A percentile compares a stretch with the other conserved stretches of the same genome.
These are phyloP conservation scores for Zizania latifolia DNA, from an alignment of 176 grass and related monocot genomes.

Conservation along the genomic window DNA sequence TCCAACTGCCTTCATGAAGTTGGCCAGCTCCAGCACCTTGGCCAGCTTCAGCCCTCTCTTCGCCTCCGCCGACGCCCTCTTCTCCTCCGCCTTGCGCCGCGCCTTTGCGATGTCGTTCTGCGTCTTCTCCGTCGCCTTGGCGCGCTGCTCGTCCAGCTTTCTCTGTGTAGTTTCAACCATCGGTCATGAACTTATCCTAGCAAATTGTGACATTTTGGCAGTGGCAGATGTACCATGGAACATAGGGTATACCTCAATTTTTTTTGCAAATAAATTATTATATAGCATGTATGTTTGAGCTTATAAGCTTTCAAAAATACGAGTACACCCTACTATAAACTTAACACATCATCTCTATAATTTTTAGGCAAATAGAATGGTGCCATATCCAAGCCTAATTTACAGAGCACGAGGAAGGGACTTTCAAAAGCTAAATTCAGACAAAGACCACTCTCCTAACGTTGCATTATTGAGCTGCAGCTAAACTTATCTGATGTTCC, in stretches of 20 bases:
- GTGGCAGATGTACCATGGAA: neutral
- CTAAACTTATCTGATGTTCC: conserved; percentile 3
- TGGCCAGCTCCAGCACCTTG: conserved; percentile 77
- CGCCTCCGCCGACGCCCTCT: conserved; percentile 89
- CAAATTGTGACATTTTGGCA: neutral
- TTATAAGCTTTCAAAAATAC: no score
- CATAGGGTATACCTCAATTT: no score
- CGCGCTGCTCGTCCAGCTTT: conserved; percentile 83
- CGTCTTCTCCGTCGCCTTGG: conserved; percentile 81
- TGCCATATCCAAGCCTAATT: neutral
- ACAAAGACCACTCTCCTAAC: conserved; percentile 1
- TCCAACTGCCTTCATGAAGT: conserved; percentile 91
- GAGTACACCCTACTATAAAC: no score
- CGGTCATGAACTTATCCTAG: no score
- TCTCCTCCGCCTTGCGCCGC: conserved; percentile 81
- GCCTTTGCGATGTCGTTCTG: conserved; percentile 92
- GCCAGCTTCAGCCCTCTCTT: conserved; percentile 80
- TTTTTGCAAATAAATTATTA: no score
- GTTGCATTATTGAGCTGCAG: conserved; percentile 17
- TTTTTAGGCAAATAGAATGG: neutral
- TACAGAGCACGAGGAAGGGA: neutral
- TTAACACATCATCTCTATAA: no score
- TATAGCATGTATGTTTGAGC: no score
- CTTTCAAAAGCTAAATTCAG: neutral
- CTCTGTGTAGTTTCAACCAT: conserved; percentile 50